Evolutionary conservation across 768 basidiomycete genomes (phyloP).

Genomic region (Auricularia auricula-judae): DNA sequence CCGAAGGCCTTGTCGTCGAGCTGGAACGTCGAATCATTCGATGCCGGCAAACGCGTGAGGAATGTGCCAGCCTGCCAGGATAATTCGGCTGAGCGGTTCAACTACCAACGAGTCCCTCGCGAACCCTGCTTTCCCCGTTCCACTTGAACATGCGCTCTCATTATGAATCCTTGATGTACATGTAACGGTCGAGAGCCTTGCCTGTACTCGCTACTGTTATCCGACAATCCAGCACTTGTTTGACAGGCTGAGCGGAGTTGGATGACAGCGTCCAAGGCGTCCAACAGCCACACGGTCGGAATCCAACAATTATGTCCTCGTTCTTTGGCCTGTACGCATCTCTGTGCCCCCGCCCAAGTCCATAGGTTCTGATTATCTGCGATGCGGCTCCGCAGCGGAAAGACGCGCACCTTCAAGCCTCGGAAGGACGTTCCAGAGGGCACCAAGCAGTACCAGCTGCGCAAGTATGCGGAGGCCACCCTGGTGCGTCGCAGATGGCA

Average conservation of each 20-base stretch:
- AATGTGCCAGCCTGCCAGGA: too few relatives aligned
- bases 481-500: conserved; percentile 38
- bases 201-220: not conserved
- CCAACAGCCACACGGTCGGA: too few relatives aligned
- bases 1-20: too few relatives aligned
- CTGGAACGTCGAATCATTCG: too few relatives aligned
- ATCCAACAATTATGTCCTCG: conserved; percentile 49
- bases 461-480: conserved; percentile 97
- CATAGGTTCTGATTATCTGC: conserved; percentile 1
- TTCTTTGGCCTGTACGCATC: conserved; percentile 73
- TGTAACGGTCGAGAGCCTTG: not conserved
- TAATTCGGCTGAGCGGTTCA: too few relatives aligned
- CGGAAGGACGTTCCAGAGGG: conserved; percentile 91
- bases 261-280: too few relatives aligned
- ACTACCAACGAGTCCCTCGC: too few relatives aligned
- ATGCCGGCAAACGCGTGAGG: too few relatives aligned
- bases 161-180: too few relatives aligned
- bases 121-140: too few relatives aligned
- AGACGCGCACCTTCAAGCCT: conserved; percentile 93
- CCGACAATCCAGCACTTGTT: not conserved
- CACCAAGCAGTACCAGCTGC: conserved; percentile 94
- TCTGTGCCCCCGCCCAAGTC: conserved; percentile 5
- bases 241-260: too few relatives aligned
- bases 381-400: conserved; percentile 41
- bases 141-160: too few relatives aligned